Conservation (phyloP, 2,329 filamentous ascomycete genomes). For the Cladosporium velox region DNA sequence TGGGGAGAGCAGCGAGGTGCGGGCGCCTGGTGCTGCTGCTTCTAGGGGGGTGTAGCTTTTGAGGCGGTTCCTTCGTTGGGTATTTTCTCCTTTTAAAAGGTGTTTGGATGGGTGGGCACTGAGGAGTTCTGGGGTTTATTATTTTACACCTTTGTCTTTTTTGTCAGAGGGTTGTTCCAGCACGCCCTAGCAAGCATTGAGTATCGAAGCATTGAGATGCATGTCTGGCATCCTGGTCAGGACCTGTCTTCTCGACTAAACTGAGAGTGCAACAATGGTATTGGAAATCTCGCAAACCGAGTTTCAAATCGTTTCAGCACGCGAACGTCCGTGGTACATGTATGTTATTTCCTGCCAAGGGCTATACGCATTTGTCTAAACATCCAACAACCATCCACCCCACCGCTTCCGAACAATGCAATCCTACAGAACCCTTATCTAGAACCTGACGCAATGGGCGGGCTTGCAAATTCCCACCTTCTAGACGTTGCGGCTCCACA, state of each 20-base stretch:
- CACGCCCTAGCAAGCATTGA: not conserved
- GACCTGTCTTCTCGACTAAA: not conserved
- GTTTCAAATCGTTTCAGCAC: not conserved
- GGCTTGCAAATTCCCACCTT: not conserved
- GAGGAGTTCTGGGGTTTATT: not conserved
- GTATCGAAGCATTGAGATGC: not conserved
- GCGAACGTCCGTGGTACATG: not conserved
- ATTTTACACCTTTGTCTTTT: not conserved
- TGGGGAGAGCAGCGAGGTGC: conserved; percentile 25
- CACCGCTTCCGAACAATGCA: not conserved
- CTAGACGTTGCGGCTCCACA: not conserved
- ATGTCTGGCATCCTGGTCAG: not conserved
- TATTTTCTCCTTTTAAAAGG: not conserved
- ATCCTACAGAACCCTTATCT: not conserved
- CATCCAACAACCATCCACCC: not conserved
- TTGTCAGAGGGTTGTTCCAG: not conserved
- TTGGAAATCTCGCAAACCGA: not conserved
- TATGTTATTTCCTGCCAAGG: not conserved
- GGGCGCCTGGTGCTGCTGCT: conserved; percentile 22
- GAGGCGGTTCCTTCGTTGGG: not conserved
- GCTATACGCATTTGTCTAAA: not conserved
- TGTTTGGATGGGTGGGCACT: not conserved
- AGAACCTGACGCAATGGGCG: not conserved
- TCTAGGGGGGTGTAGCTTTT: conserved; percentile 9
- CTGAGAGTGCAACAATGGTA: not conserved